Evolutionary conservation across 2,329 filamentous ascomycete species (phyloP).

Genomic region (Alternaria sp.): DNA sequence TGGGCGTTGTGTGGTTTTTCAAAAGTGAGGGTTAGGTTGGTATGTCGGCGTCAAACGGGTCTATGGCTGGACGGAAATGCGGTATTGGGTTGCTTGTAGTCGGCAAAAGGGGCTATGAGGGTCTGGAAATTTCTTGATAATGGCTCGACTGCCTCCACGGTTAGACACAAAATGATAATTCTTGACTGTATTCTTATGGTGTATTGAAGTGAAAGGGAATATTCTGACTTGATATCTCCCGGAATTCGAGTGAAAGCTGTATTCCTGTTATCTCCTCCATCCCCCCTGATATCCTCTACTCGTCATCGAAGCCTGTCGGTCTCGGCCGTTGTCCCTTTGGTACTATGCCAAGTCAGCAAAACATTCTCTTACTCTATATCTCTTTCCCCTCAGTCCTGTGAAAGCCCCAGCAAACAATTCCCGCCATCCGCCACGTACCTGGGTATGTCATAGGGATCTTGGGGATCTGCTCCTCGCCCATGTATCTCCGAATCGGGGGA

Average conservation of each 20-base stretch:
- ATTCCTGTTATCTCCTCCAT: not conserved
- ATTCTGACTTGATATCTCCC: not conserved
- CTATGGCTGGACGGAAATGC: not conserved
- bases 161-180: slow-evolving; percentile 8
- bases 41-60: slow-evolving; percentile 1
- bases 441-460: slow-evolving; percentile 88
- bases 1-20: not conserved
- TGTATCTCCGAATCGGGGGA: slow-evolving; percentile 71
- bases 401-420: too few relatives aligned
- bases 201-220: not conserved
- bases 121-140: not conserved
- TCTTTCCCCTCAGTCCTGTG: too few relatives aligned
- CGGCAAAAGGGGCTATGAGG: not conserved
- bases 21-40: not conserved
- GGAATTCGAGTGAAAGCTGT: not conserved
- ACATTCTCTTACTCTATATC: too few relatives aligned
- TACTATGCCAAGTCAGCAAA: slow-evolving; percentile 41
- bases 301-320: slow-evolving; percentile 56
- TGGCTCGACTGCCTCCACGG: not conserved
- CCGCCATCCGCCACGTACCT: slow-evolving; percentile 65
- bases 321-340: slow-evolving; percentile 55
- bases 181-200: not conserved
- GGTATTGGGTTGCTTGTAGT: not conserved
- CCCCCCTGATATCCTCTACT: slow-evolving; percentile 17
- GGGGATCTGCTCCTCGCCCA: slow-evolving; percentile 75